A percentile compares a stretch with the other conserved stretches of the same genome.
Conservation (phyloP, 164 flowering plant species). For the Saururus chinensis region DNA sequence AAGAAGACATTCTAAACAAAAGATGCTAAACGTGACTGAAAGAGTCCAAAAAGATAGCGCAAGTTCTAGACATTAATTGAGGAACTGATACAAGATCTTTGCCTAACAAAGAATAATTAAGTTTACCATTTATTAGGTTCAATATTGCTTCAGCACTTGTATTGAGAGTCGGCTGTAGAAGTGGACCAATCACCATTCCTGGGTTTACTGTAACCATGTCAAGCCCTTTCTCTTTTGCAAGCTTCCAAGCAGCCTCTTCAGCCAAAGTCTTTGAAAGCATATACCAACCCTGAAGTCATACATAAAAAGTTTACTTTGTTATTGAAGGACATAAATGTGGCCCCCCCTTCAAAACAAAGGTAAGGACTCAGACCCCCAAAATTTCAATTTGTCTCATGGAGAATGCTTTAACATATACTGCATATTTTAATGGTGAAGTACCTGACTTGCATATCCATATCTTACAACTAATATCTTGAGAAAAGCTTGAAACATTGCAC, state of each 20-base stretch:
- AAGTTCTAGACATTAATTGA: too few relatives aligned
- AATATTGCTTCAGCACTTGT: slow-evolving; percentile 26
- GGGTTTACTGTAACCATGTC: slow-evolving; percentile 41
- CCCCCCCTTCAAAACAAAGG: too few relatives aligned
- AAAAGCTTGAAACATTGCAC: too few relatives aligned
- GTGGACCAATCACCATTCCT: slow-evolving; percentile 42
- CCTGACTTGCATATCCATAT: too few relatives aligned
- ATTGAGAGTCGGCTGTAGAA: slow-evolving; percentile 43
- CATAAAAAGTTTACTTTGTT: too few relatives aligned
- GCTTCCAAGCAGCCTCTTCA: slow-evolving; percentile 51
- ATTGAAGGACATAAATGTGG: too few relatives aligned
- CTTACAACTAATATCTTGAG: too few relatives aligned
- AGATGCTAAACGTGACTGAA: background rate
- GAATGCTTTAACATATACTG: too few relatives aligned
- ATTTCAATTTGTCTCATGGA: too few relatives aligned
- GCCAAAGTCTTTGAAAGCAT: slow-evolving; percentile 45
- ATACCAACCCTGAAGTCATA: slow-evolving; percentile 34
- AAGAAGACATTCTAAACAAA: background rate
- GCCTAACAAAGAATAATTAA: background rate
- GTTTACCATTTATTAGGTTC: slow-evolving; percentile 30
- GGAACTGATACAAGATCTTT: too few relatives aligned
- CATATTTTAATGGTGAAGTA: too few relatives aligned
- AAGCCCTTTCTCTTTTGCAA: slow-evolving; percentile 35
- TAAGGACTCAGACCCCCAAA: too few relatives aligned
- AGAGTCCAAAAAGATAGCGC: background rate